phyloP scores from a whole-genome alignment of 2,329 filamentous ascomycete genomes.

The Fusarium sp. region DNA sequence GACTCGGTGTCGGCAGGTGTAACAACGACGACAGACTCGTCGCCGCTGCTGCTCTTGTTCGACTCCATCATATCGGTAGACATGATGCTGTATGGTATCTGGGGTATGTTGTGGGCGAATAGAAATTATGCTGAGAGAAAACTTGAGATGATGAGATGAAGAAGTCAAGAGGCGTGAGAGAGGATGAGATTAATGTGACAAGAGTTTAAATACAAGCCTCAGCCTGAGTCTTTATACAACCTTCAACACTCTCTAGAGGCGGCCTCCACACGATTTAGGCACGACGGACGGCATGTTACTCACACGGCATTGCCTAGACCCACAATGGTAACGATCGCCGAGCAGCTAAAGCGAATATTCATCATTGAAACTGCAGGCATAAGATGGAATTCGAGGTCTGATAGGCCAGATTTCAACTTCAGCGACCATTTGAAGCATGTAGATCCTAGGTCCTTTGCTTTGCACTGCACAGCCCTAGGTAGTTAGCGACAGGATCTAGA shows the following conservation, averaged over 20 bases:
- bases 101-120: neutral
- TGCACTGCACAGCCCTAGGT: slow-evolving; percentile 31
- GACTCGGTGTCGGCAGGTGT: slow-evolving; percentile 41
- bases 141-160: neutral
- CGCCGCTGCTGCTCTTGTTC: slow-evolving; percentile 40
- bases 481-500: no score
- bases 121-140: neutral
- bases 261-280: slow-evolving; percentile 4
- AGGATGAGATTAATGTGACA: neutral
- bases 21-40: slow-evolving; percentile 39
- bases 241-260: neutral
- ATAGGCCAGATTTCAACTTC: slow-evolving; percentile 7
- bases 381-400: neutral
- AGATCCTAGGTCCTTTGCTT: slow-evolving; percentile 1
- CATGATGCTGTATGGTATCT: slow-evolving; percentile 12
- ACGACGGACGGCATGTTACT: slow-evolving; percentile 30
- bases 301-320: slow-evolving; percentile 22
- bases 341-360: neutral
- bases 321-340: neutral
- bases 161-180: neutral
- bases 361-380: neutral
- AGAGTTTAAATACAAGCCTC: neutral
- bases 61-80: slow-evolving; percentile 39
- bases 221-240: slow-evolving; percentile 15
- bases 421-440: slow-evolving; percentile 1